Evolutionary conservation across 768 basidiomycete species (phyloP).

Genomic region (Termitomyces sp.): DNA sequence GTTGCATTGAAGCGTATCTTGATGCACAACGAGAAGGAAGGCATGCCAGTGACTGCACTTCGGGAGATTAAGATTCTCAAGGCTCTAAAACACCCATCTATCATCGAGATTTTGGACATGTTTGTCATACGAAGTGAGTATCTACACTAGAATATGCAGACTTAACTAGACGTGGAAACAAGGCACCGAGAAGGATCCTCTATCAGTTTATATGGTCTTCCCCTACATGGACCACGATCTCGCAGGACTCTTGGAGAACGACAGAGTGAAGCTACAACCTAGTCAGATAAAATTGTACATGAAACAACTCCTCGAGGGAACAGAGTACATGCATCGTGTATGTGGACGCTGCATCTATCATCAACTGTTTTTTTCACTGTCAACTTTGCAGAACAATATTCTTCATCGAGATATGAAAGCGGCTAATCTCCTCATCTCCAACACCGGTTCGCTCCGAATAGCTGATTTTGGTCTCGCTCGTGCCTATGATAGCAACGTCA

Average conservation of each 20-base stretch:
- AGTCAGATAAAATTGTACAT: conserved; percentile 94
- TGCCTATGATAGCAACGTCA: conserved; percentile 53
- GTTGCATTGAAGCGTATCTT: conserved; percentile 94
- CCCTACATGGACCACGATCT: conserved; percentile 99
- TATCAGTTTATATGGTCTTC: conserved; percentile 97
- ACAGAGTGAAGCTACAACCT: conserved; percentile 73
- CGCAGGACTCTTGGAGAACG: conserved; percentile 90
- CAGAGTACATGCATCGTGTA: conserved; percentile 93
- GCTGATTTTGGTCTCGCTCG: conserved; percentile 97
- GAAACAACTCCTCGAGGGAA: conserved; percentile 94
- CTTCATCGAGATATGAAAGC: conserved; percentile 99
- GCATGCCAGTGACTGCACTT: conserved; percentile 94
- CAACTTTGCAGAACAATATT: conserved; percentile 72
- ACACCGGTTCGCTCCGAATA: conserved; percentile 74
- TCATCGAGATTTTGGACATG: conserved; percentile 90
- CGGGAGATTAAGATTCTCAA: conserved; percentile 98
- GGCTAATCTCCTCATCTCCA: conserved; percentile 92
- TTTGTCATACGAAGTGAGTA: conserved; percentile 75
- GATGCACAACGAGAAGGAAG: conserved; percentile 96
- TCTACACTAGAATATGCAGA: background rate
- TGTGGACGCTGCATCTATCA: conserved; percentile 17
- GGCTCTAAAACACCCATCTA: conserved; percentile 75
- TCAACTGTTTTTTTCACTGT: conserved; percentile 4
- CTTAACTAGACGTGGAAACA: background rate
- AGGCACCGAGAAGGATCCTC: conserved; percentile 65